A percentile compares a stretch with the other conserved stretches of the same genome.
Conservation (phyloP, 768 basidiomycete species). For the Russula abietina region DNA sequence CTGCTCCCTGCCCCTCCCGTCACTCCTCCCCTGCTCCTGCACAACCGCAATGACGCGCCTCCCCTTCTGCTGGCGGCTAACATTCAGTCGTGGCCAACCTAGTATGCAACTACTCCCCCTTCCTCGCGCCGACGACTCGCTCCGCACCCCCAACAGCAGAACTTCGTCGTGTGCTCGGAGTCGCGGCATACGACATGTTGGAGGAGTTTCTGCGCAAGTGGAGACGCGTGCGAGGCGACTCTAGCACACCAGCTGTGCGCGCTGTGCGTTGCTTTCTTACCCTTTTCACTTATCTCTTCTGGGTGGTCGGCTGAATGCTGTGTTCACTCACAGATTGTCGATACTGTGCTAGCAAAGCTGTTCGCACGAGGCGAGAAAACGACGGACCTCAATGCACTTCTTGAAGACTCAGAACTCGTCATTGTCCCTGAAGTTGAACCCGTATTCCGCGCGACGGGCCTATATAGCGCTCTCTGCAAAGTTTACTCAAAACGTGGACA, state of each 20-base stretch:
- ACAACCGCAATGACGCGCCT: slow-evolving; percentile 28
- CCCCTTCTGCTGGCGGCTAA: slow-evolving; percentile 57
- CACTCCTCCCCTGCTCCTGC: slow-evolving; percentile 23
- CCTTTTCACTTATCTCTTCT: background rate
- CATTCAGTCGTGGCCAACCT: slow-evolving; percentile 76
- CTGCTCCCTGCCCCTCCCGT: background rate
- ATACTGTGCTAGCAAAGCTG: slow-evolving; percentile 74
- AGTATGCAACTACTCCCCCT: slow-evolving; percentile 89
- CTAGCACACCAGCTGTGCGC: slow-evolving; percentile 26
- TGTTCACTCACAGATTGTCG: slow-evolving; percentile 50
- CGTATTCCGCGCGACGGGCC: too few species aligned
- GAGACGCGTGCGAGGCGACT: slow-evolving; percentile 41
- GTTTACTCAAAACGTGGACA: slow-evolving; percentile 54
- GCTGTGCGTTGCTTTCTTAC: slow-evolving; percentile 21
- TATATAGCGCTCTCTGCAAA: slow-evolving; percentile 57
- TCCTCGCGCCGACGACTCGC: slow-evolving; percentile 64
- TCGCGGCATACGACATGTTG: slow-evolving; percentile 72
- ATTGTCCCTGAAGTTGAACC: slow-evolving; percentile 59
- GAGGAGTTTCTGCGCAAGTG: slow-evolving; percentile 60
- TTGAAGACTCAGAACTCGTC: slow-evolving; percentile 49
- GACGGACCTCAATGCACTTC: slow-evolving; percentile 52
- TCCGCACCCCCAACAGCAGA: slow-evolving; percentile 66
- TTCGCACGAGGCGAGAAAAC: slow-evolving; percentile 57
- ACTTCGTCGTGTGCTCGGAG: slow-evolving; percentile 49
- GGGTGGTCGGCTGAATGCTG: background rate